A percentile compares a stretch with the other conserved stretches of the same genome.
Conservation (phyloP, 495 filamentous ascomycete species). For the Daldinia caldariorum region DNA sequence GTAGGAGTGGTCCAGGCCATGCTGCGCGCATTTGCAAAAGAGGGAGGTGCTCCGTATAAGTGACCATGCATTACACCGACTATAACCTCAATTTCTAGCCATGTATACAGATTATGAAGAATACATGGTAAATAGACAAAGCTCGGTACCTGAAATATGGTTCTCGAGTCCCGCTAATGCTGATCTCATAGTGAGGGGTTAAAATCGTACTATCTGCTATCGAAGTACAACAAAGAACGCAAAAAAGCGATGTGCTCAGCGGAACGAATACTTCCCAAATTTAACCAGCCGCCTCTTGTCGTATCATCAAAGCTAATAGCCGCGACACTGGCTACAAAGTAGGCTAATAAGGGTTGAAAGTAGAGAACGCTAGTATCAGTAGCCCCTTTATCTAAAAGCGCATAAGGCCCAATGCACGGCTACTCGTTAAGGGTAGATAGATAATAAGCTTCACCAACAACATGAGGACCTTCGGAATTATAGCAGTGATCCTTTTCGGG, state of each 20-base stretch:
- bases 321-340: neutral
- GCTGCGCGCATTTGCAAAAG: conserved; percentile 13
- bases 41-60: conserved; percentile 10
- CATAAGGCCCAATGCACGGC: neutral
- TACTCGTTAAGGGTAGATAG: neutral
- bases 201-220: conserved; percentile 2
- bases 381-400: neutral
- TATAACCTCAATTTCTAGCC: neutral
- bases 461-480: conserved; percentile 24
- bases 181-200: conserved; percentile 34
- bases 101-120: neutral
- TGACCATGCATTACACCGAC: conserved; percentile 3
- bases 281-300: conserved; percentile 1
- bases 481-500: conserved; percentile 27
- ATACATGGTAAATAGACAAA: conserved; percentile 1
- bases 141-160: conserved; percentile 27
- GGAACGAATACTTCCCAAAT: conserved; percentile 21
- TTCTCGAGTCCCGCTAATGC: conserved; percentile 11
- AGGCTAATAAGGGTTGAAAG: neutral
- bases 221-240: conserved; percentile 13
- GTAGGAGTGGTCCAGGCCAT: neutral
- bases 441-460: neutral
- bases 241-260: neutral
- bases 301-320: neutral
- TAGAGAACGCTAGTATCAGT: neutral